Evolutionary conservation across 2,329 filamentous ascomycete genomes (phyloP).

Genomic region (Botrytis sinoallii): DNA sequence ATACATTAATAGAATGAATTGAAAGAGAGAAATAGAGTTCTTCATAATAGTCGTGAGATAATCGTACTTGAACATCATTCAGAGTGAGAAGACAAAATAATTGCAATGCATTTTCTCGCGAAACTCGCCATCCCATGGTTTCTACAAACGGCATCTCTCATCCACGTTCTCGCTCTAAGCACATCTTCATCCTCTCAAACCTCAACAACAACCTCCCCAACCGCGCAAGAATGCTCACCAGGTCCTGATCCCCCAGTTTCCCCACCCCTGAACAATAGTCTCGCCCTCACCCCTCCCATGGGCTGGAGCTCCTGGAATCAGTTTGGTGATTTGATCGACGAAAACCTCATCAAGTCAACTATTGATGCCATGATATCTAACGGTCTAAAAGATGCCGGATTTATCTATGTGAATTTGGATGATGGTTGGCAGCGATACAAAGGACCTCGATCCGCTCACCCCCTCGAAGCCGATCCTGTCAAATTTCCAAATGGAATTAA

Average conservation of each 20-base stretch:
- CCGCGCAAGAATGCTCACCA: background rate
- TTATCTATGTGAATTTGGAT: background rate
- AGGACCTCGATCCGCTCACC: background rate
- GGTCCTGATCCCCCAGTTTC: background rate
- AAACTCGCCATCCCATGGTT: background rate
- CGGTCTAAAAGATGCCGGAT: background rate
- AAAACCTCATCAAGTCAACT: background rate
- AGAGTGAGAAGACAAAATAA: background rate
- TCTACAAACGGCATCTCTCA: background rate
- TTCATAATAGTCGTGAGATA: no score
- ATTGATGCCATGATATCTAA: background rate
- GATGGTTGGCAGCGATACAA: conserved; percentile 10
- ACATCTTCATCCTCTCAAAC: background rate
- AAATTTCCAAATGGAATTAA: conserved; percentile 11
- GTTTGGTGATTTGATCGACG: conserved; percentile 48
- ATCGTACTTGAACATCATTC: background rate
- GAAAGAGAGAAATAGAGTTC: background rate
- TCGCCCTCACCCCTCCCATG: conserved; percentile 45
- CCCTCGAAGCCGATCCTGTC: background rate
- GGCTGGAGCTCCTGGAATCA: conserved; percentile 53
- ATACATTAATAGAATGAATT: background rate
- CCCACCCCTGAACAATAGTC: conserved; percentile 36
- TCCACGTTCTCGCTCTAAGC: background rate
- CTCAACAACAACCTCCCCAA: background rate
- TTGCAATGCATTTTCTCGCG: background rate